These are phyloP conservation scores for Geotrichum macrosporum DNA, from an alignment of 1,139 yeast species.

Conservation along the genomic window DNA sequence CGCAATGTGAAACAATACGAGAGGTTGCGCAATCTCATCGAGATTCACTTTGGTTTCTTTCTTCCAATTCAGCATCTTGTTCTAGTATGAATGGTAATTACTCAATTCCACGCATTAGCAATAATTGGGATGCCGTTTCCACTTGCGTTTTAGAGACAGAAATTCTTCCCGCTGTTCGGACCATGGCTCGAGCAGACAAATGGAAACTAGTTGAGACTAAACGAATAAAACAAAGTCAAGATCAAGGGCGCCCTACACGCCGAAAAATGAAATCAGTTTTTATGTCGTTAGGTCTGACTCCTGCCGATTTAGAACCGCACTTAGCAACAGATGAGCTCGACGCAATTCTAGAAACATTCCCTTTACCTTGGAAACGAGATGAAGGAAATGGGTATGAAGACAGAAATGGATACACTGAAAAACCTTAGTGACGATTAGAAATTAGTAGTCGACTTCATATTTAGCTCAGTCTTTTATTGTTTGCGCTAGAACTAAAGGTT, in stretches of 20 bases:
- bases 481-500: too few species aligned
- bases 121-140: too few species aligned
- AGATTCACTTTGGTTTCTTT: slow-evolving; percentile 1
- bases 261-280: slow-evolving; percentile 1
- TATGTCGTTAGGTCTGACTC: not conserved
- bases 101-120: too few species aligned
- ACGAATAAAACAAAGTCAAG: not conserved
- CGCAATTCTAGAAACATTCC: slow-evolving; percentile 8
- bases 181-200: slow-evolving; percentile 7
- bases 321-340: slow-evolving; percentile 2
- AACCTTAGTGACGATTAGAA: too few species aligned
- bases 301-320: not conserved
- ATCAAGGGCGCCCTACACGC: slow-evolving; percentile 4
- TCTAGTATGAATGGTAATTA: too few species aligned
- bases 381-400: too few species aligned
- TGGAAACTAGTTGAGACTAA: not conserved
- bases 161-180: slow-evolving; percentile 2
- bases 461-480: too few species aligned
- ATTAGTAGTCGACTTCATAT: too few species aligned
- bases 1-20: too few species aligned
- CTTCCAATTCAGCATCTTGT: too few species aligned
- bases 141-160: slow-evolving; percentile 5
- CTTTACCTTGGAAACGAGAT: slow-evolving; percentile 6
- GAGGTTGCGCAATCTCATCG: too few species aligned
- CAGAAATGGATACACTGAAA: not conserved